Evolutionary conservation across 2,329 filamentous ascomycete genomes (phyloP).

Genomic region (Nigrospora osmanthi): DNA sequence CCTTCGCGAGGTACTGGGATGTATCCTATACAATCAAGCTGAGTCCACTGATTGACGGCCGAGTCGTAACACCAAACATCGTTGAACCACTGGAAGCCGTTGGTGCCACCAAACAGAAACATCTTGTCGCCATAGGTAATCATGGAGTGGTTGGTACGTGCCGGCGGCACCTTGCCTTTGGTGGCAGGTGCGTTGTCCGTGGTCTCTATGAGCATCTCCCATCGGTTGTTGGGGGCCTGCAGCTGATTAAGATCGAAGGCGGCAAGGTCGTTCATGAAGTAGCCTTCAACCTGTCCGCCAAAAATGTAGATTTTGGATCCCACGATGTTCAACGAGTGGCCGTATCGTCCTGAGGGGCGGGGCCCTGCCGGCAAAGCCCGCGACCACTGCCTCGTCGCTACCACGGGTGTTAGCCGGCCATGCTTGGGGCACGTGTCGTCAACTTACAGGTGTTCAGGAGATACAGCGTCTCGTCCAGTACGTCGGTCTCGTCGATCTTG

Average conservation of each 20-base stretch:
- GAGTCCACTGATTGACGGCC: constrained; percentile 71
- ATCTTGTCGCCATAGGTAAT: constrained; percentile 89
- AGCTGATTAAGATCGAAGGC: constrained; percentile 94
- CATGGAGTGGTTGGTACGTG: constrained; percentile 89
- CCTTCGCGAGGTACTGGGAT: constrained; percentile 91
- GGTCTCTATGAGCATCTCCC: constrained; percentile 85
- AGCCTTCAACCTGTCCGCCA: constrained; percentile 93
- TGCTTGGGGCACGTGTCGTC: constrained; percentile 2
- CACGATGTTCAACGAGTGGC: constrained; percentile 91
- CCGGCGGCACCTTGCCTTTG: constrained; percentile 66
- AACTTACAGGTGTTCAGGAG: constrained; percentile 91
- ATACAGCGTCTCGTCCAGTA: constrained; percentile 91
- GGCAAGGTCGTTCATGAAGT: constrained; percentile 95
- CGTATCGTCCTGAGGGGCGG: constrained; percentile 84
- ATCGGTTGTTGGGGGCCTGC: constrained; percentile 83
- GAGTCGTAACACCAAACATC: constrained; percentile 97
- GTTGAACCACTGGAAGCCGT: constrained; percentile 96
- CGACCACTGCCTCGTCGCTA: constrained; percentile 97
- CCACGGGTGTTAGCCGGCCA: not conserved
- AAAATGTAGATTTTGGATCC: constrained; percentile 98
- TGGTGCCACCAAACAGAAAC: constrained; percentile 95
- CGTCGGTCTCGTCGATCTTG: constrained; percentile 87
- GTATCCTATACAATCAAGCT: constrained; percentile 94
- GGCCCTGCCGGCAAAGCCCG: constrained; percentile 81
- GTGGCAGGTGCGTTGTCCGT: constrained; percentile 53